Evolutionary conservation across 768 basidiomycete species (phyloP), one percentile per base, ranked within the genome.

Genomic region (Udeniomyces megalosporus): DNA sequence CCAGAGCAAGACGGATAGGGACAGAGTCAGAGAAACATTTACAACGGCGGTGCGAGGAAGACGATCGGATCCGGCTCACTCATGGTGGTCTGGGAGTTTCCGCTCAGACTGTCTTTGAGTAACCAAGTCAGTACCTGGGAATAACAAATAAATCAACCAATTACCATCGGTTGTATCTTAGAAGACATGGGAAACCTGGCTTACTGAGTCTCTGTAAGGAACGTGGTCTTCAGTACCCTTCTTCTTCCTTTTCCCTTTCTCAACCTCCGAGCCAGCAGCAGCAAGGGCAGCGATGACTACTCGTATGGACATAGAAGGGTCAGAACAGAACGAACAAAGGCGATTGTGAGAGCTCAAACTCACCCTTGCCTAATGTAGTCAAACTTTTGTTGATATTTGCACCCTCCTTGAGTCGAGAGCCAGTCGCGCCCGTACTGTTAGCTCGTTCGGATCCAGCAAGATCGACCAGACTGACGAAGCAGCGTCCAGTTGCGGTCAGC

Each of bases 381-480:
- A 99, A 80, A 2, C 90, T 93, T 75, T 95, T 96, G 76, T 97
- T 99, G 78, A 97, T 97, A 74, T 96, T 91, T 44, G 90, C 91
- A 60, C 93, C 93, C 77, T 97, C 93, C 75, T 96, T 97, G 62
- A 99, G 77, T 52, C 92, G 83, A 70, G 88, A 84, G 2, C 93
- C 93, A 0, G 95, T 97, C 34, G 95, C 95, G 44, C 95, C 95
- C 12, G 95, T 97, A 12, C 91, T 92, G 69, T 95, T 95, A 20
- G 95, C 95, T 66, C 93, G 80, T 74, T 99, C 93, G 12, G 89
- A 92, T 68, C 93, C 93, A 31, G 93, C 93, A 67, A 99, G 79
- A 77, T 99, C 93, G 65, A 99, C 88, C 67, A 99, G 38, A 38
- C 20, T 11, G n/a, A 22, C 34, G 20, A 24, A 26, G 8, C 44